Evolutionary conservation across 2,329 filamentous ascomycete species (phyloP).

Genomic region (Stagonosporopsis vannaccii): DNA sequence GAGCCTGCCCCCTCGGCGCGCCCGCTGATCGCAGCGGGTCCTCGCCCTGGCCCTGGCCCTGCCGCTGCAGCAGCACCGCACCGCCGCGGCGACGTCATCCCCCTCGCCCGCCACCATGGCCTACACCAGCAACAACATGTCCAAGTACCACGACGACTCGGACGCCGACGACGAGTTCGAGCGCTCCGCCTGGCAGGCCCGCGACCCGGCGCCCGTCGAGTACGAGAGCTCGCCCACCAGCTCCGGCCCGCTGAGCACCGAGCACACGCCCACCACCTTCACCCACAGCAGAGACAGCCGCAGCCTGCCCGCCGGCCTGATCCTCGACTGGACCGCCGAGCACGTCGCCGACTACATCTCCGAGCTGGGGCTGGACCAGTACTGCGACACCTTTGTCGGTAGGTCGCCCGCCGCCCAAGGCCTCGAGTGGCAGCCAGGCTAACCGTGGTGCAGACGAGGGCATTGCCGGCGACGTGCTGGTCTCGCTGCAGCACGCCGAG

Average conservation of each 20-base stretch:
- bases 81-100: too few species aligned
- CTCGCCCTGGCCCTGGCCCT: too few species aligned
- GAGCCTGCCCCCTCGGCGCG: too few species aligned
- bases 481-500: constrained; percentile 89
- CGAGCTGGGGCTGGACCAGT: constrained; percentile 80
- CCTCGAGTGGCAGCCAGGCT: too few species aligned
- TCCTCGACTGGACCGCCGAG: constrained; percentile 82
- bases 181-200: constrained; percentile 66
- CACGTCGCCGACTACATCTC: constrained; percentile 91
- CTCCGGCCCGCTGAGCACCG: constrained; percentile 72
- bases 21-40: not conserved
- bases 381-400: constrained; percentile 85
- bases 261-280: constrained; percentile 83
- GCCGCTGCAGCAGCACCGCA: too few species aligned
- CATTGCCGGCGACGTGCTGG: constrained; percentile 88
- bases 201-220: constrained; percentile 69
- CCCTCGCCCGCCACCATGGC: constrained; percentile 45
- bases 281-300: constrained; percentile 70
- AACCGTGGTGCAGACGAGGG: constrained; percentile 77
- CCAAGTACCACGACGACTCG: constrained; percentile 75
- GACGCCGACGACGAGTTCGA: constrained; percentile 82
- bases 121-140: constrained; percentile 43
- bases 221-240: constrained; percentile 75
- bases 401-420: too few species aligned
- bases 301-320: constrained; percentile 74